These are phyloP conservation scores for Neopestalotiopsis clavispora DNA, from an alignment of 2,329 filamentous ascomycete genomes.

Conservation along the genomic window DNA sequence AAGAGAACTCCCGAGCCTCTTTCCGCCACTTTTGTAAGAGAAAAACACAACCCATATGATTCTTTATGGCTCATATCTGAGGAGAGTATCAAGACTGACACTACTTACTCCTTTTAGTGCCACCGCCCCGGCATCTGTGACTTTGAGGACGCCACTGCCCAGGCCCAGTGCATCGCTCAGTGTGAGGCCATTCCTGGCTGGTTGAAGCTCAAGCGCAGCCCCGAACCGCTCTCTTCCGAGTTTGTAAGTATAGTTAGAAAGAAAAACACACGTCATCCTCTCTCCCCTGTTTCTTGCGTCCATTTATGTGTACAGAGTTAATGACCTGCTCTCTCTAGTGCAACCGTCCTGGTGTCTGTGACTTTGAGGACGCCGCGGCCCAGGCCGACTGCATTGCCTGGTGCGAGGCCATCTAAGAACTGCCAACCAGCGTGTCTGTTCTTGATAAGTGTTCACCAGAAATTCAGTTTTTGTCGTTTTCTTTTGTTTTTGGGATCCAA, in stretches of 20 bases:
- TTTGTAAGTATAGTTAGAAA: neutral
- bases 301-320: neutral
- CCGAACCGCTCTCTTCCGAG: neutral
- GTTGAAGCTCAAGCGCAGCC: conserved; percentile 5
- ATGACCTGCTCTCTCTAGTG: neutral
- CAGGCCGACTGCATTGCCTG: neutral
- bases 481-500: neutral
- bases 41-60: neutral
- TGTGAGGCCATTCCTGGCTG: neutral
- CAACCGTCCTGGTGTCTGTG: neutral
- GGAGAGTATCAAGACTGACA: neutral
- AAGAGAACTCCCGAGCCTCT: neutral
- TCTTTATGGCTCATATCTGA: neutral
- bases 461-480: neutral
- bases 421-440: too few relatives aligned
- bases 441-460: too few relatives aligned
- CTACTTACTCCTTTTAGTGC: neutral
- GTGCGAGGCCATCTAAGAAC: neutral
- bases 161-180: neutral
- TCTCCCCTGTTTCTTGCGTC: neutral
- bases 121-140: neutral
- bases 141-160: neutral
- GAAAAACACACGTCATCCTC: too few relatives aligned
- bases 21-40: neutral
- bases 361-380: neutral